phyloP scores from a whole-genome alignment of 1,284 basidiomycete species.

The Heterobasidion parviporum region DNA sequence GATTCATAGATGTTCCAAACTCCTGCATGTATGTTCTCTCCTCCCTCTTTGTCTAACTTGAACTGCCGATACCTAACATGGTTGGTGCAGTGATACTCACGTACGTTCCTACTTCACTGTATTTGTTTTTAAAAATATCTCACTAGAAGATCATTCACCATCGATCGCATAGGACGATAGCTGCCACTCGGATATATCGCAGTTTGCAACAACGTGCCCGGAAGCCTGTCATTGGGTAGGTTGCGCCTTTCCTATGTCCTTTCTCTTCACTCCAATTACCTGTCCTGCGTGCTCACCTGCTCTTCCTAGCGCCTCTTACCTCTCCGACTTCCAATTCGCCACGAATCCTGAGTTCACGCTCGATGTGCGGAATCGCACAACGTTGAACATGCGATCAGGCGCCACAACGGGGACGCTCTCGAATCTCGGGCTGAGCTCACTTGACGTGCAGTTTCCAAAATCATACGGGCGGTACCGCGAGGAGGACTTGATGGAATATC shows the following conservation, averaged over 20 bases:
- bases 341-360: not conserved
- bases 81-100: no score
- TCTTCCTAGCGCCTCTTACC: not conserved
- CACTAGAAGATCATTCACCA: no score
- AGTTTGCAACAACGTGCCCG: not conserved
- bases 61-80: no score
- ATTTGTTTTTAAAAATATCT: not conserved
- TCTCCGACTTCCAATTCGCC: not conserved
- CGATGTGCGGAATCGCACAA: not conserved
- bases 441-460: not conserved
- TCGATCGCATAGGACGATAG: not conserved
- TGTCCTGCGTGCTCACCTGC: not conserved
- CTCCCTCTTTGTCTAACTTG: not conserved
- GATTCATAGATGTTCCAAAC: not conserved
- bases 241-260: no score
- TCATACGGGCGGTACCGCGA: not conserved
- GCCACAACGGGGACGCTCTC: no score
- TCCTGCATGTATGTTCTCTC: not conserved
- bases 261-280: no score
- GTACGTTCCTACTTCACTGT: no score
- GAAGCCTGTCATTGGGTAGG: no score
- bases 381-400: no score
- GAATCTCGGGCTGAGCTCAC: not conserved
- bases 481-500: not conserved
- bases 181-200: not conserved